Percentiles rank a stretch among this genome's conserved stretches.
Conservation (phyloP, 179 eudicot species). For the Pouteria campechiana region DNA sequence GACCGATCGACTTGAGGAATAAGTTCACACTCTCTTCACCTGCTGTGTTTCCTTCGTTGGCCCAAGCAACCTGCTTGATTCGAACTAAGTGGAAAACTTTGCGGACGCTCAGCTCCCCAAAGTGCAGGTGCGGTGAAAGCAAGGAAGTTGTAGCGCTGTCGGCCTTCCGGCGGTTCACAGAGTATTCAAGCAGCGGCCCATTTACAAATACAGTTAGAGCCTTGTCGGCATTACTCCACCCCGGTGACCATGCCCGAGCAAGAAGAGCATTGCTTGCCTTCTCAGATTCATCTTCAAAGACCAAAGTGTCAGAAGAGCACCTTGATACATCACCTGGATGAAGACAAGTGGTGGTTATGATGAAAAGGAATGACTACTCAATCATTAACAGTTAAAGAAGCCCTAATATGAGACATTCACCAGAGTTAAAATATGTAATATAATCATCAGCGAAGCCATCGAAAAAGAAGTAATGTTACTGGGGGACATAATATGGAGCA, state of each 20-base stretch:
- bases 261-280: constrained; percentile 95
- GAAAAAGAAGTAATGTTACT: no score
- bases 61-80: constrained; percentile 81
- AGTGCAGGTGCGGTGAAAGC: constrained; percentile 92
- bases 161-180: constrained; percentile 82
- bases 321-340: constrained; percentile 62
- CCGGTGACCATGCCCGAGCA: constrained; percentile 98
- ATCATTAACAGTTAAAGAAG: no score
- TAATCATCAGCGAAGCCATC: no score
- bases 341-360: not conserved
- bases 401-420: no score
- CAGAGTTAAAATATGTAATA: no score
- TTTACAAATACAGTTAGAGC: constrained; percentile 74
- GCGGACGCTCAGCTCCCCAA: constrained; percentile 86
- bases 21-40: constrained; percentile 91
- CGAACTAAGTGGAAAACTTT: constrained; percentile 84
- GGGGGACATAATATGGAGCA: no score
- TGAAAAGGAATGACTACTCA: not conserved
- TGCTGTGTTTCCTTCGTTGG: constrained; percentile 76
- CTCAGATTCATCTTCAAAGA: constrained; percentile 84
- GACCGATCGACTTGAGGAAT: constrained; percentile 90
- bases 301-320: constrained; percentile 54
- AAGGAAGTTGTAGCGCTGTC: constrained; percentile 98
- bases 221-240: constrained; percentile 94
- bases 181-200: constrained; percentile 74